Percentiles rank a stretch among this genome's conserved stretches.
These are phyloP conservation scores for Basidiobolus meristosporus DNA, from an alignment of 371 early-diverging fungal genomes.

Conservation along the genomic window DNA sequence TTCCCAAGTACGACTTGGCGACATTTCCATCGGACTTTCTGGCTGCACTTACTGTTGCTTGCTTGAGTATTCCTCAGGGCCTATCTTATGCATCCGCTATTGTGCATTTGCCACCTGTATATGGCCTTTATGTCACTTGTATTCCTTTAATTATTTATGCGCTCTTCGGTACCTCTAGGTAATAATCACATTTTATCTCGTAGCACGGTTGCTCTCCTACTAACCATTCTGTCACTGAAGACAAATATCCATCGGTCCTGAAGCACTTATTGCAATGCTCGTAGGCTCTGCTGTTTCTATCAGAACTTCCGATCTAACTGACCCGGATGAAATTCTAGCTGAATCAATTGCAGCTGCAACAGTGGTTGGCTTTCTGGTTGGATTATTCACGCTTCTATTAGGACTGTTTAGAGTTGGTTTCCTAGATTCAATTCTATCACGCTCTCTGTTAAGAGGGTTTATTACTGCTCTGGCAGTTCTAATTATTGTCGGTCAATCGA, in stretches of 20 bases:
- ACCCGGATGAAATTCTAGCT: no score
- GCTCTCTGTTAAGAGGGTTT: conserved; percentile 79
- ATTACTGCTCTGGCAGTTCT: conserved; percentile 81
- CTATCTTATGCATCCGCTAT: conserved; percentile 70
- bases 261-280: conserved; percentile 75
- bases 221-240: conserved; percentile 10
- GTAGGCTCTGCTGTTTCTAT: conserved; percentile 48
- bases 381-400: conserved; percentile 70
- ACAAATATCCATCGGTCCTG: conserved; percentile 85
- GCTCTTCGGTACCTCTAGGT: conserved; percentile 84
- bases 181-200: no score
- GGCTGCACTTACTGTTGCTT: conserved; percentile 77
- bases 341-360: conserved; percentile 2
- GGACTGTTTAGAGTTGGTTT: conserved; percentile 90
- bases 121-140: conserved; percentile 71
- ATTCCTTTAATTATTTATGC: conserved; percentile 69
- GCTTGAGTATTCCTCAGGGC: conserved; percentile 71
- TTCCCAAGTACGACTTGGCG: no score
- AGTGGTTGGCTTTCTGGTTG: conserved; percentile 70
- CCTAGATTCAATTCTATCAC: conserved; percentile 81
- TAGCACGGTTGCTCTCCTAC: conserved; percentile 1
- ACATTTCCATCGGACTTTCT: conserved; percentile 27
- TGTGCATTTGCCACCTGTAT: conserved; percentile 61
- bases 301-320: no score
- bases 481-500: conserved; percentile 68